These are phyloP conservation scores for Gamsiella multidivaricata DNA, from an alignment of 192 early-diverging fungal genomes.

Conservation along the genomic window DNA sequence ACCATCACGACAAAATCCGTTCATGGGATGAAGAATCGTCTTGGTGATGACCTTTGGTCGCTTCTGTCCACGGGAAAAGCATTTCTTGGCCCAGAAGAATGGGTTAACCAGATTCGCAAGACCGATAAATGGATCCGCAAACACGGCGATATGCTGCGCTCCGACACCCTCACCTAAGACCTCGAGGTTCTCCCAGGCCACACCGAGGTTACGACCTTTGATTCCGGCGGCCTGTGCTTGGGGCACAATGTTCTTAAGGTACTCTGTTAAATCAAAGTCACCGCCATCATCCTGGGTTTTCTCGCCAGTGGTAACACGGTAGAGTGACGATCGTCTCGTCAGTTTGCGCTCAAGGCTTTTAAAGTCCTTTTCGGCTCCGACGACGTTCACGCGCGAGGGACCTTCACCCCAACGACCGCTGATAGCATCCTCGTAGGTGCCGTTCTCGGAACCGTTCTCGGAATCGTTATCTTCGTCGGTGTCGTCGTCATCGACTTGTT, in stretches of 20 bases:
- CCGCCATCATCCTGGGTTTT: slow-evolving; percentile 19
- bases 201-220: slow-evolving; percentile 57
- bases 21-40: slow-evolving; percentile 68
- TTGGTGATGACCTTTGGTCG: slow-evolving; percentile 25
- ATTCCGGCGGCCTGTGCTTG: slow-evolving; percentile 54
- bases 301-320: slow-evolving; percentile 23
- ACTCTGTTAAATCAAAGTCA: slow-evolving; percentile 59
- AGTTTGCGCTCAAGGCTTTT: slow-evolving; percentile 38
- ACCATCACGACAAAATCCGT: slow-evolving; percentile 77
- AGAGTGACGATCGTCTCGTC: slow-evolving; percentile 27
- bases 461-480: slow-evolving; percentile 1
- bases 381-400: slow-evolving; percentile 34
- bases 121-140: slow-evolving; percentile 51
- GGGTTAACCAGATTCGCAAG: slow-evolving; percentile 50
- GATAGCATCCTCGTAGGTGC: slow-evolving; percentile 31
- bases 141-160: slow-evolving; percentile 26
- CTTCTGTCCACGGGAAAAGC: slow-evolving; percentile 13
- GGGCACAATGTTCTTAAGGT: slow-evolving; percentile 50
- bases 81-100: slow-evolving; percentile 45
- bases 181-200: slow-evolving; percentile 57
- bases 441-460: slow-evolving; percentile 9
- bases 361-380: slow-evolving; percentile 29
- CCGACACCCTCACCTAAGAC: slow-evolving; percentile 53
- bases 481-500: slow-evolving; percentile 24
- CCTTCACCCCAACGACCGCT: slow-evolving; percentile 51